Percentiles rank a stretch among this genome's conserved stretches.
Conservation (phyloP, 2,329 filamentous ascomycete species). For the Aureobasidium sp. region DNA sequence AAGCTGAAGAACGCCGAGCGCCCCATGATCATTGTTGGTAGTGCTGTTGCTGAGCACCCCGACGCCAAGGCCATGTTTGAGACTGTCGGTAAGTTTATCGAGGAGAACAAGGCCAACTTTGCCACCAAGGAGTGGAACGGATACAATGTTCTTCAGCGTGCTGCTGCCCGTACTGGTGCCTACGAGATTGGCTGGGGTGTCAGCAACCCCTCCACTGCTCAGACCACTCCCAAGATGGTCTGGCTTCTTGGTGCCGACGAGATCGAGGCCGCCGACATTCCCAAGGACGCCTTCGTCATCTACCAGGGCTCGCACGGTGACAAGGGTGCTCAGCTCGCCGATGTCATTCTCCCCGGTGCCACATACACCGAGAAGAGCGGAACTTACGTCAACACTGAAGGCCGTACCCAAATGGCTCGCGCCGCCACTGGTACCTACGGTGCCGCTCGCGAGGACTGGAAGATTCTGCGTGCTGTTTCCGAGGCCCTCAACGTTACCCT, state of each 20-base stretch:
- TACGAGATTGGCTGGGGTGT: slow-evolving; percentile 94
- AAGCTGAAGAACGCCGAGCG: slow-evolving; percentile 79
- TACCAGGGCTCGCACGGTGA: slow-evolving; percentile 99
- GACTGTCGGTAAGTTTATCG: slow-evolving; percentile 78
- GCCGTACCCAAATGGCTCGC: slow-evolving; percentile 87
- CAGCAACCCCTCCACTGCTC: slow-evolving; percentile 70
- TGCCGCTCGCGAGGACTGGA: slow-evolving; percentile 93
- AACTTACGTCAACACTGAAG: slow-evolving; percentile 97
- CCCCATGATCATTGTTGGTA: slow-evolving; percentile 95
- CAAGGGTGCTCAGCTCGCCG: slow-evolving; percentile 81
- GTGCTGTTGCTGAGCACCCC: slow-evolving; percentile 78
- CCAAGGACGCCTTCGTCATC: slow-evolving; percentile 90
- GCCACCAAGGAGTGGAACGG: slow-evolving; percentile 88
- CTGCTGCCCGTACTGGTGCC: slow-evolving; percentile 83
- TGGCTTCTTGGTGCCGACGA: slow-evolving; percentile 97
- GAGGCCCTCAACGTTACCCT: slow-evolving; percentile 84
- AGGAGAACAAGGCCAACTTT: slow-evolving; percentile 88
- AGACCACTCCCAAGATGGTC: slow-evolving; percentile 85
- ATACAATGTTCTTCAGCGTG: slow-evolving; percentile 91
- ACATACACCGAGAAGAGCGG: slow-evolving; percentile 96
- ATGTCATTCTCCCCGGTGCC: slow-evolving; percentile 86
- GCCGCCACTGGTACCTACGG: slow-evolving; percentile 83
- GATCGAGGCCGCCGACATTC: slow-evolving; percentile 73
- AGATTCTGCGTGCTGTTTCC: slow-evolving; percentile 87
- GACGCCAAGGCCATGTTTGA: slow-evolving; percentile 93